Conservation (phyloP, 495 filamentous ascomycete species). For the Annulohypoxylon moriforme region DNA sequence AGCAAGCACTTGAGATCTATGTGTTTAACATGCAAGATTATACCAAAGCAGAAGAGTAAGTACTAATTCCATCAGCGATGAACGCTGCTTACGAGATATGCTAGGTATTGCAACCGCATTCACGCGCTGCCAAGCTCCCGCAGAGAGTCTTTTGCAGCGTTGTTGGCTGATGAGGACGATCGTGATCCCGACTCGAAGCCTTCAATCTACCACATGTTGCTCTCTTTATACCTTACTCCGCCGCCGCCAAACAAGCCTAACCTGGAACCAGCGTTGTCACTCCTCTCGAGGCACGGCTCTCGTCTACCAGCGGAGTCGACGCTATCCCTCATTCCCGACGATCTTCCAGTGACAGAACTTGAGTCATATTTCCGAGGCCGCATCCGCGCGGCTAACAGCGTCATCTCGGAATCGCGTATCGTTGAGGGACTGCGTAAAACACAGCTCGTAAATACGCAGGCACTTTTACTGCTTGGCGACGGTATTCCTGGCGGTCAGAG, state of each 20-base stretch:
- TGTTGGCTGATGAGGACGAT: slow-evolving; percentile 36
- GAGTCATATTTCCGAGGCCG: slow-evolving; percentile 92
- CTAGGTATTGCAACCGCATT: slow-evolving; percentile 88
- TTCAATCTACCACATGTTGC: slow-evolving; percentile 89
- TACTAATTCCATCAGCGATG: slow-evolving; percentile 16
- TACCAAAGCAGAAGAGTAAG: slow-evolving; percentile 91
- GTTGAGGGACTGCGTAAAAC: slow-evolving; percentile 77
- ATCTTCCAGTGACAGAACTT: slow-evolving; percentile 79
- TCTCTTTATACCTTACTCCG: slow-evolving; percentile 90
- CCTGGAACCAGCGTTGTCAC: slow-evolving; percentile 81
- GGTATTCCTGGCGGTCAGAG: slow-evolving; percentile 64
- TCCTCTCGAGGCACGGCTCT: slow-evolving; percentile 91
- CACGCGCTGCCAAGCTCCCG: slow-evolving; percentile 64
- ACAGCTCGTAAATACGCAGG: slow-evolving; percentile 77
- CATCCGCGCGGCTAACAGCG: slow-evolving; percentile 85
- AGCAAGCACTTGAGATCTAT: slow-evolving; percentile 93
- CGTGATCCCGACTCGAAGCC: slow-evolving; percentile 66
- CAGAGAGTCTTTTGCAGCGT: slow-evolving; percentile 34
- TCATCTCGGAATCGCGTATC: slow-evolving; percentile 82
- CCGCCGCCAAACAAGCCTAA: slow-evolving; percentile 78
- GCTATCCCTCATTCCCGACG: slow-evolving; percentile 83
- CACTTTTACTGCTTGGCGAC: slow-evolving; percentile 75
- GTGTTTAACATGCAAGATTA: slow-evolving; percentile 92
- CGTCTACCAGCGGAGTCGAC: slow-evolving; percentile 88
- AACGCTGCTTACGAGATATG: slow-evolving; percentile 33